Evolutionary conservation across 495 filamentous ascomycete genomes (phyloP).

Genomic region (Penicillium robsamsonii): DNA sequence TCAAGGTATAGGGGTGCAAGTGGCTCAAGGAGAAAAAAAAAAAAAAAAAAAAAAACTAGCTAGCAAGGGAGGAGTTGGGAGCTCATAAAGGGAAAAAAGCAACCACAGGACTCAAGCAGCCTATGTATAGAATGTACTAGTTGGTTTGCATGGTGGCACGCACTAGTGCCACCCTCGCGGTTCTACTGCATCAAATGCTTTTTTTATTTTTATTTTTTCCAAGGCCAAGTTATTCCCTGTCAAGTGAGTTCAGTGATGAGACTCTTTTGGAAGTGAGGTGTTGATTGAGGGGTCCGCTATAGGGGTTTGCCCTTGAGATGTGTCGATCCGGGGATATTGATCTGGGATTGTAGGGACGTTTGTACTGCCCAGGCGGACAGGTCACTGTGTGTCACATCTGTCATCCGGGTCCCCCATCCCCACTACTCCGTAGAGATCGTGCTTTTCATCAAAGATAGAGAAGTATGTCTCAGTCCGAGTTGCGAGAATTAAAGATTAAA

Average conservation of each 20-base stretch:
- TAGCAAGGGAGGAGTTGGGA: constrained; percentile 14
- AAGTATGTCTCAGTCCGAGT: constrained; percentile 4
- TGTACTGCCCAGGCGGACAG: not conserved
- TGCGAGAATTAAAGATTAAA: not conserved
- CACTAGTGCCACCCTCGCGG: constrained; percentile 7
- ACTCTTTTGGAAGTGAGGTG: constrained; percentile 1
- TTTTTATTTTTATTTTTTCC: not conserved
- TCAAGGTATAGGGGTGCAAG: constrained; percentile 5
- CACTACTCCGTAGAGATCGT: not conserved
- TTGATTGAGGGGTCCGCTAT: constrained; percentile 9
- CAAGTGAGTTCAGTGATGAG: not conserved
- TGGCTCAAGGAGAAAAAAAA: constrained; percentile 10
- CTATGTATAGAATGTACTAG: constrained; percentile 14
- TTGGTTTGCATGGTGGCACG: constrained; percentile 12
- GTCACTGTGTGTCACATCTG: not conserved
- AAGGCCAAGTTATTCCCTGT: not conserved
- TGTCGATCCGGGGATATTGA: constrained; percentile 23
- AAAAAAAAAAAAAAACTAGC: constrained; percentile 11
- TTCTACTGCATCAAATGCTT: constrained; percentile 1
- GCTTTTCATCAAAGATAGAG: not conserved
- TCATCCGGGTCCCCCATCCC: constrained; percentile 4
- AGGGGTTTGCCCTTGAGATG: constrained; percentile 6
- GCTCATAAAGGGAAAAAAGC: constrained; percentile 11
- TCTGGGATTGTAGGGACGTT: not conserved
- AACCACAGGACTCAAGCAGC: constrained; percentile 5